Evolutionary conservation across 2,329 filamentous ascomycete species (phyloP), one percentile per base, ranked within the genome.

Genomic region (Diplodia intermedia): DNA sequence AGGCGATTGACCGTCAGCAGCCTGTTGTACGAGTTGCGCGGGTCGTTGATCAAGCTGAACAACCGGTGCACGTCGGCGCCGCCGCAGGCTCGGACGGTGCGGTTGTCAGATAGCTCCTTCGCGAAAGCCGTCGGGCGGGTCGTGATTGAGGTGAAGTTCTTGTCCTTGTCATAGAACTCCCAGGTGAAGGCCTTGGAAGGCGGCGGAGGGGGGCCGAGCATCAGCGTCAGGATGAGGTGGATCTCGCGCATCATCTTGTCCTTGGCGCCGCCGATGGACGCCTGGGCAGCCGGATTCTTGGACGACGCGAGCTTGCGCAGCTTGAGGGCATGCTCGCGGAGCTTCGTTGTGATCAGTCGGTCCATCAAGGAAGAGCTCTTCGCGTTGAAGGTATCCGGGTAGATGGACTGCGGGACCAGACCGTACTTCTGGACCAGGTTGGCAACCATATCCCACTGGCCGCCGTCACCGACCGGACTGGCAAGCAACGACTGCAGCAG

Each of bases 381-480:
- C 4, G 93, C 91, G 76, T 92, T 94, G 84, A 86, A 94, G 66
- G 86, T 89, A 77, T 97, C 93, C 0, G 93, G 93, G 76, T 95
- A 97, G 2, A 97, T 80, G 0, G 84, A 81, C 76, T 96, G 91
- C 3, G 93, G 93, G 0, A 95, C 90, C n/a, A 97, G 86, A 33
- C 93, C 93, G 75, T 97, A 97, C 81, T 97, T 97, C 54, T 87
- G 81, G 5, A 97, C 91, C 11, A 97, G 82, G 74, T 96, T 97
- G 71, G 88, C 90, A 2, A 93, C 90, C 92, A 97, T 96, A 78
- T 96, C 92, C 92, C 92, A 96, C 78, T 96, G 92, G 0, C 93
- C 93, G 33, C 93, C 93, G 75, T 97, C 93, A 8, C 86, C 87
- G 4, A 95, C 88, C 0, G 92, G 90, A 26, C 86, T 84, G 0